Conservation (phyloP, 345 rosid species). For the Dovyalis caffra region DNA sequence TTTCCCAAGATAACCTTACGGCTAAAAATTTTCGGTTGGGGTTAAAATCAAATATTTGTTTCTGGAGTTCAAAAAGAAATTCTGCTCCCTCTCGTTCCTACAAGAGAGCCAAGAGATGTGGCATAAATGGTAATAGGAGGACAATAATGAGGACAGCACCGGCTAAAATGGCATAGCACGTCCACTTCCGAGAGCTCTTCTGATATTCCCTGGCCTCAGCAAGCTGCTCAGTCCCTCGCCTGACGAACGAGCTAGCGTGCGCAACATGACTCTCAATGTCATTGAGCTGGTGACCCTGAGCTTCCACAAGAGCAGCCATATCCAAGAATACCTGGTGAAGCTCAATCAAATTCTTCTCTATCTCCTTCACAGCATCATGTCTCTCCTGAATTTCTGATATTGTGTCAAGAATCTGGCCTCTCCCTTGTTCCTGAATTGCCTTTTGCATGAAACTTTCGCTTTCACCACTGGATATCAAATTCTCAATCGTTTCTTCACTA, state of each 20-base stretch:
- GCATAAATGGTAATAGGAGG: constrained; percentile 50
- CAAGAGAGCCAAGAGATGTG: constrained; percentile 23
- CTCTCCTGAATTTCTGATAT: constrained; percentile 88
- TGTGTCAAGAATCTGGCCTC: constrained; percentile 78
- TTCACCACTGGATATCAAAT: constrained; percentile 75
- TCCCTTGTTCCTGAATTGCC: constrained; percentile 87
- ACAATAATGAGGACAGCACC: constrained; percentile 38
- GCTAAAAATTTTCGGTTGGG: neutral
- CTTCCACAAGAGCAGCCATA: constrained; percentile 83
- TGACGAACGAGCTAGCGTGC: constrained; percentile 76
- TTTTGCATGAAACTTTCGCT: constrained; percentile 78
- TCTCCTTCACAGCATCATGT: constrained; percentile 77
- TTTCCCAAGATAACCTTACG: neutral
- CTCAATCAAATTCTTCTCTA: constrained; percentile 77
- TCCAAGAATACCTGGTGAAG: constrained; percentile 84
- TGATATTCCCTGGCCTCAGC: constrained; percentile 68
- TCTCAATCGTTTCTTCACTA: constrained; percentile 70
- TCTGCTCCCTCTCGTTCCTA: neutral
- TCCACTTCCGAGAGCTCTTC: constrained; percentile 79
- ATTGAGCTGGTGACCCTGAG: constrained; percentile 84
- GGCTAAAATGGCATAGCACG: constrained; percentile 55
- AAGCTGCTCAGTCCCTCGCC: constrained; percentile 67
- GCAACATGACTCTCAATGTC: constrained; percentile 79
- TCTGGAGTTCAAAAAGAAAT: neutral
- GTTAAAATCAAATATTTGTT: neutral